Conservation (phyloP, 306 rosid species). For the Alnus rubra region DNA sequence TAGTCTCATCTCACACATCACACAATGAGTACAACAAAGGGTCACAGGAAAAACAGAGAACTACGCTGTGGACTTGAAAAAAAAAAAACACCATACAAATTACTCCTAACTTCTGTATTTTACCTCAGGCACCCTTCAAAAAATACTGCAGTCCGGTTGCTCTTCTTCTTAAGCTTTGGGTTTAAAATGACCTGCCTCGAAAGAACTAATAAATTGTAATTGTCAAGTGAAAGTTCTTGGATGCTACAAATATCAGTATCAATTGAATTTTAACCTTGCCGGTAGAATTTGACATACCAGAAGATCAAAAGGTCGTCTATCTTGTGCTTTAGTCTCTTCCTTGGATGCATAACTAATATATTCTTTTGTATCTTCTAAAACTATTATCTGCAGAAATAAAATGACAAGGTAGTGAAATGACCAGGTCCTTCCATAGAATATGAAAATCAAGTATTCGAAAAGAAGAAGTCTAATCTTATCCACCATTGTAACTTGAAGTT, state of each 20-base stretch:
- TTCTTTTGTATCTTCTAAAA: slow-evolving; percentile 82
- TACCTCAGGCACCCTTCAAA: slow-evolving; percentile 98
- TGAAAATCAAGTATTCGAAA: background rate
- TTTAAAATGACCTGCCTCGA: slow-evolving; percentile 81
- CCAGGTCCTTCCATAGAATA: background rate
- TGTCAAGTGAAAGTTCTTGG: slow-evolving; percentile 26
- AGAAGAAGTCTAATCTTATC: background rate
- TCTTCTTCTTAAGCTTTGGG: slow-evolving; percentile 73
- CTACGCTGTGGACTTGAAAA: background rate
- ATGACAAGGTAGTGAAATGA: background rate
- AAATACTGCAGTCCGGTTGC: slow-evolving; percentile 76
- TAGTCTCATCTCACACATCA: slow-evolving; percentile 7
- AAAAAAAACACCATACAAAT: background rate
- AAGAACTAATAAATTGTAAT: slow-evolving; percentile 42
- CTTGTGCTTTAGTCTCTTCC: slow-evolving; percentile 75
- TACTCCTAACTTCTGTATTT: slow-evolving; percentile 2
- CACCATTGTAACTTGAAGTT: background rate
- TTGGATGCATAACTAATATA: slow-evolving; percentile 73
- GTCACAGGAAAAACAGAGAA: slow-evolving; percentile 13
- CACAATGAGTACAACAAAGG: background rate
- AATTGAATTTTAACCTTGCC: slow-evolving; percentile 18
- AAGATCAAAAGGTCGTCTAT: slow-evolving; percentile 85
- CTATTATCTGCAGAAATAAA: slow-evolving; percentile 69
- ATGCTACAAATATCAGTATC: slow-evolving; percentile 12
- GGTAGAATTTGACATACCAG: slow-evolving; percentile 59